These are phyloP conservation scores for Aciculosporium take DNA, from an alignment of 2,329 filamentous ascomycete genomes.

Conservation along the genomic window DNA sequence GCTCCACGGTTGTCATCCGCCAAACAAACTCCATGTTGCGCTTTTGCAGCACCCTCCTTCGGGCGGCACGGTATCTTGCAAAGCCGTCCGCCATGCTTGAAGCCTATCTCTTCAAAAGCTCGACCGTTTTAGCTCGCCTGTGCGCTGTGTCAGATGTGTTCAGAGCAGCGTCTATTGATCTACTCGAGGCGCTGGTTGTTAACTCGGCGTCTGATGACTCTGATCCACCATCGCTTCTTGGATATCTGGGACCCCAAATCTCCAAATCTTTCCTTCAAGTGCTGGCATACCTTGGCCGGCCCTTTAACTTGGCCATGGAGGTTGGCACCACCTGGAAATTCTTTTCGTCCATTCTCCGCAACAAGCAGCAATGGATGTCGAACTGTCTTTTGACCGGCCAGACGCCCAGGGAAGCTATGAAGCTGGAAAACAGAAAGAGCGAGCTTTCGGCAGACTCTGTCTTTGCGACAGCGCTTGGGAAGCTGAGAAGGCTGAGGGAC, in stretches of 20 bases:
- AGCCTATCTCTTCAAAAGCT: constrained; percentile 65
- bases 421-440: constrained; percentile 36
- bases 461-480: constrained; percentile 57
- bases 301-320: constrained; percentile 50
- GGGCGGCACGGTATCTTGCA: constrained; percentile 50
- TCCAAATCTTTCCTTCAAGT: constrained; percentile 74
- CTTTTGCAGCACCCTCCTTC: constrained; percentile 57
- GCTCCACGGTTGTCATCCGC: constrained; percentile 38
- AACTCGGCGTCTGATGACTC: constrained; percentile 48
- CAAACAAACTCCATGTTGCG: constrained; percentile 50
- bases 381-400: constrained; percentile 83
- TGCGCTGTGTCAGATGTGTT: constrained; percentile 57
- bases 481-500: constrained; percentile 50
- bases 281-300: constrained; percentile 62
- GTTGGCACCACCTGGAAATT: constrained; percentile 68
- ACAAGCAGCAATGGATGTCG: constrained; percentile 90
- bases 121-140: constrained; percentile 61
- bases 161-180: constrained; percentile 47
- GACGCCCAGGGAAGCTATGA: constrained; percentile 63
- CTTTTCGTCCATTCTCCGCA: constrained; percentile 72
- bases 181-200: constrained; percentile 61
- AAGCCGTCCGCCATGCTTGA: constrained; percentile 54
- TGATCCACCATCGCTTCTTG: constrained; percentile 90
- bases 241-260: constrained; percentile 69
- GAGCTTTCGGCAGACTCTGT: constrained; percentile 46